A percentile compares a stretch with the other conserved stretches of the same genome.
These are phyloP conservation scores for Diaporthe destruens DNA, from an alignment of 2,329 filamentous ascomycete species.

Conservation along the genomic window DNA sequence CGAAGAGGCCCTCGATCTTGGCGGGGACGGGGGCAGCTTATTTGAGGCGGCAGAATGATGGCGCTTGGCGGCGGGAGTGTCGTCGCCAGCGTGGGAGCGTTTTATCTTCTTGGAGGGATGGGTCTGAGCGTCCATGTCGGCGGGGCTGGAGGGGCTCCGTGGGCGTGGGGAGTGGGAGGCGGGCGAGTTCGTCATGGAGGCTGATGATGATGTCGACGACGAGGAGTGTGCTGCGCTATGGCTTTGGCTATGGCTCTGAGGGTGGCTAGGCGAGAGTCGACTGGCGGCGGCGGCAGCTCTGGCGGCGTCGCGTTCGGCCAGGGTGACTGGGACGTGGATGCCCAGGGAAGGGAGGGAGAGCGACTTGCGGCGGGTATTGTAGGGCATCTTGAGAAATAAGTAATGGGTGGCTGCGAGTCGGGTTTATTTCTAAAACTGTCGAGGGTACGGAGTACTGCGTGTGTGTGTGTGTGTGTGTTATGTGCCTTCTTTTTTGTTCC, in stretches of 20 bases:
- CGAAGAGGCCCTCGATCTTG: conserved; percentile 53
- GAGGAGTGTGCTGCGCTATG: conserved; percentile 41
- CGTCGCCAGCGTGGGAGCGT: conserved; percentile 74
- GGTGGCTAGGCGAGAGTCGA: conserved; percentile 50
- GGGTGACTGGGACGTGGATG: conserved; percentile 83
- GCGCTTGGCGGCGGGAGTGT: conserved; percentile 50
- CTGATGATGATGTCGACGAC: conserved; percentile 49
- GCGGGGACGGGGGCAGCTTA: conserved; percentile 85
- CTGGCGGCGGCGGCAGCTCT: conserved; percentile 58
- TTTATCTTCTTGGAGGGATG: conserved; percentile 78
- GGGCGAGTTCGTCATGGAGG: conserved; percentile 47
- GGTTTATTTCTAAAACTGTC: conserved; percentile 18
- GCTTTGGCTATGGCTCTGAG: conserved; percentile 43
- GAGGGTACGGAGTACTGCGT: conserved; percentile 1
- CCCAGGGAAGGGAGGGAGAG: conserved; percentile 92
- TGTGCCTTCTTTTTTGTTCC: not conserved
- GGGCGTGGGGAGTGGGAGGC: conserved; percentile 44
- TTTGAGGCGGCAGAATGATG: conserved; percentile 67
- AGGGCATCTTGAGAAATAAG: conserved; percentile 74
- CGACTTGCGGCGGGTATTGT: conserved; percentile 97
- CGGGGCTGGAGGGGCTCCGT: conserved; percentile 36
- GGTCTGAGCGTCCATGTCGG: conserved; percentile 44
- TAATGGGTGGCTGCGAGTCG: not conserved
- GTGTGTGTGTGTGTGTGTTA: too few species aligned
- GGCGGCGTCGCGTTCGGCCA: conserved; percentile 69